A percentile compares a stretch with the other conserved stretches of the same genome.
phyloP scores from a whole-genome alignment of 768 basidiomycete species.

The Mycena amicta region DNA sequence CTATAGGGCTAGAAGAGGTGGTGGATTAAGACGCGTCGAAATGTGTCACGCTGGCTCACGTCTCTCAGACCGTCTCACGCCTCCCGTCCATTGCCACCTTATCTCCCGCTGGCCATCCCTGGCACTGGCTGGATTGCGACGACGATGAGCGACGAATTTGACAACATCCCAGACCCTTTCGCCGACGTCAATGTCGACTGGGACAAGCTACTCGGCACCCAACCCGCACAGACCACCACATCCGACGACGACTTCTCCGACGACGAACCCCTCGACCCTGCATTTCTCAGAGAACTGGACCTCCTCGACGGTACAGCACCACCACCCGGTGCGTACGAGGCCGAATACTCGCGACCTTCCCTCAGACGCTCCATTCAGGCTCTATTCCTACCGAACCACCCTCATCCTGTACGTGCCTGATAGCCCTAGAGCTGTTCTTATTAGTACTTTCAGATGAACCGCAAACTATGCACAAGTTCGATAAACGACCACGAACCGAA shows the following conservation, averaged over 20 bases:
- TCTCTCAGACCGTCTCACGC: too few species aligned
- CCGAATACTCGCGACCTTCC: too few species aligned
- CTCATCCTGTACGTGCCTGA: background rate
- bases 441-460: too few species aligned
- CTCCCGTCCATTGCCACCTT: too few species aligned
- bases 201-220: slow-evolving; percentile 35
- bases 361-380: background rate
- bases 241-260: slow-evolving; percentile 21
- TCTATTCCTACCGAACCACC: slow-evolving; percentile 3
- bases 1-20: too few species aligned
- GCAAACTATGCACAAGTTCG: too few species aligned
- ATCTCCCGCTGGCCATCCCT: too few species aligned
- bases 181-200: slow-evolving; percentile 54
- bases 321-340: background rate
- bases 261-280: slow-evolving; percentile 34
- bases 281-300: slow-evolving; percentile 47
- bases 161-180: slow-evolving; percentile 55
- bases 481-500: slow-evolving; percentile 6
- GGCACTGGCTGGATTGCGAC: background rate
- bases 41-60: too few species aligned
- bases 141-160: slow-evolving; percentile 54
- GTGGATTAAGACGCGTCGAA: too few species aligned
- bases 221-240: slow-evolving; percentile 27
- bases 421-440: too few species aligned
- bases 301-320: slow-evolving; percentile 37